phyloP scores from a whole-genome alignment of 1,284 basidiomycete genomes.

The Takashimella koratensis region DNA sequence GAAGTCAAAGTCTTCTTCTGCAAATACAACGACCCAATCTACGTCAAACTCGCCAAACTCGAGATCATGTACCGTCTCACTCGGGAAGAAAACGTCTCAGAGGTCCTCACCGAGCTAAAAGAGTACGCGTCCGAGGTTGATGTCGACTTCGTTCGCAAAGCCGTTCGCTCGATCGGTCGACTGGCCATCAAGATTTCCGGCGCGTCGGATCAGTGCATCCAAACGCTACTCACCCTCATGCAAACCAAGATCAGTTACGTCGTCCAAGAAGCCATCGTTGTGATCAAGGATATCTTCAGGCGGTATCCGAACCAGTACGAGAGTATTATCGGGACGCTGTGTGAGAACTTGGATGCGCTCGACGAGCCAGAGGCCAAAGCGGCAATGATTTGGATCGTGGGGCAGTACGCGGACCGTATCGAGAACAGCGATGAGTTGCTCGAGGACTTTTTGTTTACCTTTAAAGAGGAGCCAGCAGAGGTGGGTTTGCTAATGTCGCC shows the following conservation, averaged over 20 bases:
- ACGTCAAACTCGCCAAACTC: conserved; percentile 96
- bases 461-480: conserved; percentile 88
- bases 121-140: conserved; percentile 99
- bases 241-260: conserved; percentile 92
- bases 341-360: conserved; percentile 89
- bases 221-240: conserved; percentile 87
- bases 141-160: conserved; percentile 95
- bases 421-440: conserved; percentile 93
- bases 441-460: conserved; percentile 83
- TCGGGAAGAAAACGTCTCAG: conserved; percentile 81
- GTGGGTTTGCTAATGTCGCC: conserved; percentile 51
- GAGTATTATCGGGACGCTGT: conserved; percentile 90
- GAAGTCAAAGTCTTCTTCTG: conserved; percentile 99
- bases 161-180: conserved; percentile 92
- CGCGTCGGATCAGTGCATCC: conserved; percentile 91
- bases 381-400: conserved; percentile 97
- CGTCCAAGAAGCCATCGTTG: conserved; percentile 95
- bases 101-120: conserved; percentile 88
- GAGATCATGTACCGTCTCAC: conserved; percentile 98
- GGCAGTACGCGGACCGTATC: conserved; percentile 95
- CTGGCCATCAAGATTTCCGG: conserved; percentile 91
- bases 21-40: conserved; percentile 99
- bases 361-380: conserved; percentile 99
- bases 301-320: conserved; percentile 98
- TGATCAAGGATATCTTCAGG: conserved; percentile 99